Conservation (phyloP, 2,329 filamentous ascomycete genomes). For the Neofusicoccum umdonicola region DNA sequence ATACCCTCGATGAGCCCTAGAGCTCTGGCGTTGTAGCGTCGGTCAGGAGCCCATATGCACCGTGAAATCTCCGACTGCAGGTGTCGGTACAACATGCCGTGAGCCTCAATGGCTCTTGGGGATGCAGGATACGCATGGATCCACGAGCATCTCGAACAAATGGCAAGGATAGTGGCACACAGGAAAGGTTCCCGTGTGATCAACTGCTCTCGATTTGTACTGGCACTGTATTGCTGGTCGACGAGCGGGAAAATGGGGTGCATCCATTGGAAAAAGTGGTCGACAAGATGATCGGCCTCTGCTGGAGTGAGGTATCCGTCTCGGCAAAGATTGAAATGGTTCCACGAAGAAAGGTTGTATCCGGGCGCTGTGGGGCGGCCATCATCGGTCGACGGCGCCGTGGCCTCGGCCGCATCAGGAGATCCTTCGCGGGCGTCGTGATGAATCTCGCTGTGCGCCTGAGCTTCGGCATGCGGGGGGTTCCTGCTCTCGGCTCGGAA, state of each 20-base stretch:
- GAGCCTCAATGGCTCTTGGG: neutral
- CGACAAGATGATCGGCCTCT: neutral
- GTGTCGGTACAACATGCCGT: neutral
- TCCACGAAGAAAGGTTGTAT: too few species aligned
- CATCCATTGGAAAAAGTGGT: neutral
- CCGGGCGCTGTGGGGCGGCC: too few species aligned
- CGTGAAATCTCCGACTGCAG: neutral
- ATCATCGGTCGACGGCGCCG: too few species aligned
- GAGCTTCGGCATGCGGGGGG: too few species aligned
- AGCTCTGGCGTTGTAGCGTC: neutral
- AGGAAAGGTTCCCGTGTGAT: neutral
- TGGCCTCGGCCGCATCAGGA: too few species aligned
- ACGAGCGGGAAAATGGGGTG: neutral
- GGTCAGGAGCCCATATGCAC: neutral
- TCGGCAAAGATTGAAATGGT: too few species aligned
- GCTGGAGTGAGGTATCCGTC: too few species aligned
- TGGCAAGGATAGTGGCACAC: neutral
- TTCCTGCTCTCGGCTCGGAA: too few species aligned
- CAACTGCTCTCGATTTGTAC: neutral
- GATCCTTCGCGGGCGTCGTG: too few species aligned
- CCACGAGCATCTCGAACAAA: neutral
- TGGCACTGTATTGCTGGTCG: neutral
- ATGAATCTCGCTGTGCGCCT: too few species aligned
- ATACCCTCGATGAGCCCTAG: neutral
- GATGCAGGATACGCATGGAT: neutral